Percentiles rank a stretch among this genome's conserved stretches.
phyloP scores from a whole-genome alignment of 2,329 filamentous ascomycete genomes.

The Aspergillus puulaauensis region DNA sequence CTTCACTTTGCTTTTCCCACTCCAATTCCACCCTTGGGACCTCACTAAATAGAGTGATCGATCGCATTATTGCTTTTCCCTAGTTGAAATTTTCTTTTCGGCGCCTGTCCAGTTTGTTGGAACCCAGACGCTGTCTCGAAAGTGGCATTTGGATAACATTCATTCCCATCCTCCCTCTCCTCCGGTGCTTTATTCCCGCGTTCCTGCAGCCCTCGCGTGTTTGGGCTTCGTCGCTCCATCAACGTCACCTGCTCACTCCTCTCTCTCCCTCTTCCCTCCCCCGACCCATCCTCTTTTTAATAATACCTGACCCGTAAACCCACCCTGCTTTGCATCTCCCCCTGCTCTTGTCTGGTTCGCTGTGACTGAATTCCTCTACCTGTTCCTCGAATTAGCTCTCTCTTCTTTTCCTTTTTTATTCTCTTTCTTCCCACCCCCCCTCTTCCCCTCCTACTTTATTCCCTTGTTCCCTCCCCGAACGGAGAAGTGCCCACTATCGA shows the following conservation, averaged over 20 bases:
- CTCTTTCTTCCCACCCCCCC: constrained; percentile 6
- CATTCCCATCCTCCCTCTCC: constrained; percentile 17
- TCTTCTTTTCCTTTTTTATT: constrained; percentile 14
- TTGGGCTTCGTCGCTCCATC: constrained; percentile 33
- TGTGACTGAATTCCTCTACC: constrained; percentile 15
- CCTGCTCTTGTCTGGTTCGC: constrained; percentile 16
- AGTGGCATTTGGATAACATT: constrained; percentile 15
- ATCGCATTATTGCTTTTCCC: background rate
- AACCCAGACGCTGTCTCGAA: constrained; percentile 9
- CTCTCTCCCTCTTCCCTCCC: constrained; percentile 20
- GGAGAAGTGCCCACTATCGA: constrained; percentile 10
- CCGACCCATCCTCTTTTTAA: constrained; percentile 16
- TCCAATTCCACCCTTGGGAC: constrained; percentile 2
- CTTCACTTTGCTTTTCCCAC: constrained; percentile 12
- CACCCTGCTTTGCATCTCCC: constrained; percentile 14
- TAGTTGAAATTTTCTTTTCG: constrained; percentile 5
- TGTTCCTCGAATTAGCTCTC: constrained; percentile 15
- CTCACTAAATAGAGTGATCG: background rate
- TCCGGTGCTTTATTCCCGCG: constrained; percentile 26
- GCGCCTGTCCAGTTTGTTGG: constrained; percentile 5
- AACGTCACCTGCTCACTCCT: constrained; percentile 31
- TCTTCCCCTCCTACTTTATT: constrained; percentile 15
- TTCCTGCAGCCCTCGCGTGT: constrained; percentile 32
- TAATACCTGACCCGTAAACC: constrained; percentile 18
- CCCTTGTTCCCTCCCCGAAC: constrained; percentile 9